Conservation (phyloP, 345 rosid genomes). For the Brassica carinata region DNA sequence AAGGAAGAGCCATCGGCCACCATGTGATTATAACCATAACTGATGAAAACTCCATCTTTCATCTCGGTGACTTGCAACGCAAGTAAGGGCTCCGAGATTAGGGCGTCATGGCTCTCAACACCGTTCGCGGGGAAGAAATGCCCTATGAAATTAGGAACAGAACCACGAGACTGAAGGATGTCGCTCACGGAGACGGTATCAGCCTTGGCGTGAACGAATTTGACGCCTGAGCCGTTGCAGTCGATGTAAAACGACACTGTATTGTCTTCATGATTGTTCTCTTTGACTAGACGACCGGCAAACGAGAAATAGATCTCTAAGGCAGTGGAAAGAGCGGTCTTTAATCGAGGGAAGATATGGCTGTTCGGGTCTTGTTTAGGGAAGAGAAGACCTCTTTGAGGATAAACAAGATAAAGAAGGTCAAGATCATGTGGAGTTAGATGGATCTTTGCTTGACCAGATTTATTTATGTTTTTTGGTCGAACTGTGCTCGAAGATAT, state of each 20-base stretch:
- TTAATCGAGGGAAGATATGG: not conserved
- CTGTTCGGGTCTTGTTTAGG: constrained; percentile 22
- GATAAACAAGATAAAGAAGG: constrained; percentile 21
- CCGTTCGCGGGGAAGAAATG: constrained; percentile 46
- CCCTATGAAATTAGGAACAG: constrained; percentile 14
- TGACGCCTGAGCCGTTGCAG: constrained; percentile 23
- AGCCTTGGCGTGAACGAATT: constrained; percentile 44
- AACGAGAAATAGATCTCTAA: constrained; percentile 15
- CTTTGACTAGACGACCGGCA: constrained; percentile 34
- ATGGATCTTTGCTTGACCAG: constrained; percentile 13
- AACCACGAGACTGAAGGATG: constrained; percentile 31
- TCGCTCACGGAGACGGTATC: constrained; percentile 40
- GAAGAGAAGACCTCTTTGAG: constrained; percentile 42
- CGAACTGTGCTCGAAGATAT: constrained; percentile 22
- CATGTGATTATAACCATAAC: constrained; percentile 47
- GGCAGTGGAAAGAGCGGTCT: constrained; percentile 22
- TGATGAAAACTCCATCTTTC: constrained; percentile 48
- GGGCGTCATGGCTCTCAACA: constrained; percentile 23
- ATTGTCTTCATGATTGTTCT: constrained; percentile 12
- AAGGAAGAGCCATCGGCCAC: constrained; percentile 48
- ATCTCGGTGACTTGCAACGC: constrained; percentile 53
- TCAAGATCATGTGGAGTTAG: constrained; percentile 37
- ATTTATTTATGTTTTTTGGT: not conserved
- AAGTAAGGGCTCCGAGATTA: constrained; percentile 40
- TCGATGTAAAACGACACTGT: constrained; percentile 28